A percentile compares a stretch with the other conserved stretches of the same genome.
Evolutionary conservation across 2,329 filamentous ascomycete genomes (phyloP).

Genomic region (Macrophomina phaseolina): DNA sequence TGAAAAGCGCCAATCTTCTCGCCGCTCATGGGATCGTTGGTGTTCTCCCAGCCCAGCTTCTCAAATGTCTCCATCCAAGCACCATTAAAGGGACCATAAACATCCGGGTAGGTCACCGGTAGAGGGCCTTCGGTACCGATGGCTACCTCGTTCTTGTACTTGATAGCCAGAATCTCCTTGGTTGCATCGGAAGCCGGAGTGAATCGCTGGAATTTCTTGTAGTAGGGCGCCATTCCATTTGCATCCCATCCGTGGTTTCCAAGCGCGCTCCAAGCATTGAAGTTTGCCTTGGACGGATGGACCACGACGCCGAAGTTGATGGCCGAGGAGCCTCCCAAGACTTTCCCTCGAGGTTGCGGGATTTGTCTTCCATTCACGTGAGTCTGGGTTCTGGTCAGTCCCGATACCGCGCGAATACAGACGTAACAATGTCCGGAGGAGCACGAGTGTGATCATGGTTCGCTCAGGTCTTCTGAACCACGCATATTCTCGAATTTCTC

Average conservation of each 20-base stretch:
- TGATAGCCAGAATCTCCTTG: slow-evolving; percentile 32
- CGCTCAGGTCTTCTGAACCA: too few relatives aligned
- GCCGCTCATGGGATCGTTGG: slow-evolving; percentile 29
- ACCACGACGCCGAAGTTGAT: slow-evolving; percentile 36
- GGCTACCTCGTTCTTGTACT: slow-evolving; percentile 28
- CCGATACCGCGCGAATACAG: neutral
- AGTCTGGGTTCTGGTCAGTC: neutral
- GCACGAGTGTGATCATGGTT: too few relatives aligned
- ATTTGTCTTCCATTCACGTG: slow-evolving; percentile 25
- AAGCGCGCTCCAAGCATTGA: slow-evolving; percentile 28
- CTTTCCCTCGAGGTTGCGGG: slow-evolving; percentile 8
- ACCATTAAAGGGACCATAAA: slow-evolving; percentile 29
- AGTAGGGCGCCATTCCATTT: slow-evolving; percentile 17
- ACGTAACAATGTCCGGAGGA: too few relatives aligned
- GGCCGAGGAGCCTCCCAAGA: slow-evolving; percentile 36
- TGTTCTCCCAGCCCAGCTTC: slow-evolving; percentile 25
- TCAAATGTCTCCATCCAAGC: slow-evolving; percentile 31
- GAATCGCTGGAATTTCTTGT: slow-evolving; percentile 15
- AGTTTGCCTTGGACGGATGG: slow-evolving; percentile 16
- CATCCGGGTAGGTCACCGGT: slow-evolving; percentile 12
- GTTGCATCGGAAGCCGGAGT: slow-evolving; percentile 27
- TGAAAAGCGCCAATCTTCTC: slow-evolving; percentile 27
- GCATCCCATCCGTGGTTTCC: slow-evolving; percentile 40
- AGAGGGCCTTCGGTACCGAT: slow-evolving; percentile 28
- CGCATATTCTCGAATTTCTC: too few relatives aligned